A percentile compares a stretch with the other conserved stretches of the same genome.
These are phyloP conservation scores for Trichoderma semiorbis DNA, from an alignment of 2,329 filamentous ascomycete species.

Conservation along the genomic window DNA sequence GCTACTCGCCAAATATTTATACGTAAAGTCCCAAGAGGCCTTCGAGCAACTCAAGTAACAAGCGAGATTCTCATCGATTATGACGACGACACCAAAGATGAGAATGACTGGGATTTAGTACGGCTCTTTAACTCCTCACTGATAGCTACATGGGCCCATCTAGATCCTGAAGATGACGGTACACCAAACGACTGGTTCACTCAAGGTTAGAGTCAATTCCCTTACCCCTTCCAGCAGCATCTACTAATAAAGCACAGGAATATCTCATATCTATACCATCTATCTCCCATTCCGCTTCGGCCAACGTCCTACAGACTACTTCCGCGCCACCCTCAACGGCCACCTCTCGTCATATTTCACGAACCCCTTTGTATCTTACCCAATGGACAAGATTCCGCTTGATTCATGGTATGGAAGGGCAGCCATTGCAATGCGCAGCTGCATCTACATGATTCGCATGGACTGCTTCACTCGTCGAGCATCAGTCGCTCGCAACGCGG, in stretches of 20 bases:
- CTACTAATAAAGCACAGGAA: not conserved
- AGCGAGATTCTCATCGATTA: not conserved
- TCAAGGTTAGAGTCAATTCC: not conserved
- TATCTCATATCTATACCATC: constrained; percentile 5
- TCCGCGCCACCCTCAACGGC: constrained; percentile 9
- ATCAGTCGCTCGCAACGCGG: not conserved
- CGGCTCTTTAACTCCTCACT: not conserved
- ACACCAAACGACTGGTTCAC: constrained; percentile 11
- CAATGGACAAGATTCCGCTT: not conserved
- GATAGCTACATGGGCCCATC: not conserved
- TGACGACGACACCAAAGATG: not conserved
- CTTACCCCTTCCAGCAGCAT: not conserved
- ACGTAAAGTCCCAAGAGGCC: not conserved
- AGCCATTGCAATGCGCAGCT: not conserved
- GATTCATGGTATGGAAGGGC: not conserved
- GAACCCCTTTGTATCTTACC: not conserved
- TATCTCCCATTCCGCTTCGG: constrained; percentile 11
- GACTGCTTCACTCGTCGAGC: constrained; percentile 6
- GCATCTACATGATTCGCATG: constrained; percentile 15
- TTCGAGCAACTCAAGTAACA: not conserved
- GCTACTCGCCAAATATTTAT: not conserved
- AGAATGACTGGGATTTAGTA: constrained; percentile 4
- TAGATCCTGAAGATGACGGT: constrained; percentile 7
- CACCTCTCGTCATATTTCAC: constrained; percentile 1
- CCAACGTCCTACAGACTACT: not conserved